These are phyloP conservation scores for Solanum hybrid DNA, from an alignment of 305 asterid genomes.

Conservation along the genomic window DNA sequence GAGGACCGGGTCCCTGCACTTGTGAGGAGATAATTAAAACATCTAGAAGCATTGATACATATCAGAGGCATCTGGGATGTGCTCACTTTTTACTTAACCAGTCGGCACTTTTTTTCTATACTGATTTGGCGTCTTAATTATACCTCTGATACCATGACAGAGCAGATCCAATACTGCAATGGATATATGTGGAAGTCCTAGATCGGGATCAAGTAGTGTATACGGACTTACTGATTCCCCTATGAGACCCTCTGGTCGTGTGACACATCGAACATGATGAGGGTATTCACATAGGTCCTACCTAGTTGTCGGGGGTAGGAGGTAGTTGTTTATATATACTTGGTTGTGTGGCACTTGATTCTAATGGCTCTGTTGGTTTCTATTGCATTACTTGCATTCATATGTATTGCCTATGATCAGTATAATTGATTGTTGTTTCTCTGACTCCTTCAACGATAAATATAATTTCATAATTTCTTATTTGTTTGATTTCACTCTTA, in stretches of 20 bases:
- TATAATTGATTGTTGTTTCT: background rate
- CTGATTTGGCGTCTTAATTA: too few relatives aligned
- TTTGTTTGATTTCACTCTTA: too few relatives aligned
- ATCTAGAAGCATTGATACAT: too few relatives aligned
- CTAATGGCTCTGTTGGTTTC: background rate
- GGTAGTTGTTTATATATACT: background rate
- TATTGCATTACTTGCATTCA: background rate
- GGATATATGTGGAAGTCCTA: too few relatives aligned
- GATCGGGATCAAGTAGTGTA: background rate
- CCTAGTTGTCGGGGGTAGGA: background rate
- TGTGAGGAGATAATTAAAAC: too few relatives aligned
- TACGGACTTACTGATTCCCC: background rate
- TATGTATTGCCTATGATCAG: background rate
- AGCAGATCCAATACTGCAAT: too few relatives aligned
- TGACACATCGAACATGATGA: background rate
- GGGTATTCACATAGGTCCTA: background rate
- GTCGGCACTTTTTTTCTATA: too few relatives aligned
- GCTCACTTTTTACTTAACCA: too few relatives aligned
- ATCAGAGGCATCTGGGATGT: too few relatives aligned
- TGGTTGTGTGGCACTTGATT: background rate
- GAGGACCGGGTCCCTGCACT: too few relatives aligned
- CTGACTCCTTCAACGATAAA: background rate
- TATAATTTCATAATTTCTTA: background rate
- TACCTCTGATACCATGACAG: too few relatives aligned
- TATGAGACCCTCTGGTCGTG: background rate